These are phyloP conservation scores for Thraustotheca clavata DNA, from an alignment of 352 stramenopile species.

Conservation along the genomic window DNA sequence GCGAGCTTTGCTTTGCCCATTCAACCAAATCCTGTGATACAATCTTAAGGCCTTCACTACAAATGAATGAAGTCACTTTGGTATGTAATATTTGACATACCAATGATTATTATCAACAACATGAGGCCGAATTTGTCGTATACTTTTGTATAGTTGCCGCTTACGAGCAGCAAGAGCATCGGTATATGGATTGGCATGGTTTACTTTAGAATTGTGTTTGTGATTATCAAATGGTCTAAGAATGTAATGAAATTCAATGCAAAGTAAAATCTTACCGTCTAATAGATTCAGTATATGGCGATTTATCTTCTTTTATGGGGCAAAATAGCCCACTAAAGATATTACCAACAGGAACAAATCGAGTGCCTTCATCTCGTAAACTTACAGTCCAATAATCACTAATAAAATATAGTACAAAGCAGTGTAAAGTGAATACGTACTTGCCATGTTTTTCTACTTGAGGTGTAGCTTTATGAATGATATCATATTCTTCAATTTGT, in stretches of 20 bases:
- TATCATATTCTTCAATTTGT: slow-evolving; percentile 84
- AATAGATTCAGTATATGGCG: slow-evolving; percentile 21
- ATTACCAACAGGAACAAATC: slow-evolving; percentile 85
- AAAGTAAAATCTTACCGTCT: background rate
- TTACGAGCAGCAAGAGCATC: slow-evolving; percentile 53
- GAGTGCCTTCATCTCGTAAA: slow-evolving; percentile 74
- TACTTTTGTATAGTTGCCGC: slow-evolving; percentile 52
- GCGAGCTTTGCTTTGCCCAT: slow-evolving; percentile 35
- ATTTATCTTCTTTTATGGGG: slow-evolving; percentile 62
- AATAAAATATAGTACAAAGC: background rate
- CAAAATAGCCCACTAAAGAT: slow-evolving; percentile 90
- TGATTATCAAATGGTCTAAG: slow-evolving; percentile 53
- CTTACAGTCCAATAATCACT: slow-evolving; percentile 87
- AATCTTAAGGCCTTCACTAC: slow-evolving; percentile 39
- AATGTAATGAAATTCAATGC: slow-evolving; percentile 23
- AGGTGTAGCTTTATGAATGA: slow-evolving; percentile 80
- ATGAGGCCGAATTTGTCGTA: slow-evolving; percentile 52
- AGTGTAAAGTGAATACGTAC: background rate
- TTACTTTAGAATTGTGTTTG: background rate
- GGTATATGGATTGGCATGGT: slow-evolving; percentile 15
- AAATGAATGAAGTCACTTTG: background rate
- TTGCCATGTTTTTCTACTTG: slow-evolving; percentile 77
- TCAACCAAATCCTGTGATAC: slow-evolving; percentile 57
- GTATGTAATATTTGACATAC: slow-evolving; percentile 12
- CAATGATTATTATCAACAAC: slow-evolving; percentile 43